Conservation (phyloP, 441 rosid genomes). For the Melastoma candidum region DNA sequence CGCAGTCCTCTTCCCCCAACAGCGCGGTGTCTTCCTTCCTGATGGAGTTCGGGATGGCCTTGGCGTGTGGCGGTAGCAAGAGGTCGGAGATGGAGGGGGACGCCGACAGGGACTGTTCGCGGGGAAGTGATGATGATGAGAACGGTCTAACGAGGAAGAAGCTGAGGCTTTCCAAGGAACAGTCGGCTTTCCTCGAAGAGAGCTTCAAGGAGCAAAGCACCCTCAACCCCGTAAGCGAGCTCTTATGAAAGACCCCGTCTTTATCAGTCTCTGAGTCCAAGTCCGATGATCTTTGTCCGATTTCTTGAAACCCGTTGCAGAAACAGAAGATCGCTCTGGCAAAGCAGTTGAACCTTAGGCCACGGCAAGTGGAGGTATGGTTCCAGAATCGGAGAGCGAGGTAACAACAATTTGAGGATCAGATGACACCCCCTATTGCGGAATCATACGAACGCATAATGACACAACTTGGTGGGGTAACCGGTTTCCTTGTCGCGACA, state of each 20-base stretch:
- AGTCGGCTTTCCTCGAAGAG: conserved; percentile 90
- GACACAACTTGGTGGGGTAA: too few species aligned
- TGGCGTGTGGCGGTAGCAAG: conserved; percentile 22
- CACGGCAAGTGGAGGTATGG: conserved; percentile 97
- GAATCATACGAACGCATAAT: too few species aligned
- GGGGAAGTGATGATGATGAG: conserved; percentile 82
- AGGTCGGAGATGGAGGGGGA: conserved; percentile 45
- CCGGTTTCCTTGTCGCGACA: not conserved
- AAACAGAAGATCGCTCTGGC: conserved; percentile 90
- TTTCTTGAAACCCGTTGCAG: conserved; percentile 21
- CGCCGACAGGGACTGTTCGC: conserved; percentile 49
- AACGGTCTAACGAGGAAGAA: conserved; percentile 75
- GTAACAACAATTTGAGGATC: conserved; percentile 17
- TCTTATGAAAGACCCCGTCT: not conserved
- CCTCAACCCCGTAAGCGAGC: conserved; percentile 72
- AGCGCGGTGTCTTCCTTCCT: conserved; percentile 67
- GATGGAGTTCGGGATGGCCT: conserved; percentile 50
- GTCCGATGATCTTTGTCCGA: not conserved
- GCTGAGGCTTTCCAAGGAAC: conserved; percentile 85
- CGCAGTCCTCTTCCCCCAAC: conserved; percentile 45
- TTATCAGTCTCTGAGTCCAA: not conserved
- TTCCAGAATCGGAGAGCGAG: conserved; percentile 95
- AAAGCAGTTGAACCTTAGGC: conserved; percentile 84
- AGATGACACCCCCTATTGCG: too few species aligned
- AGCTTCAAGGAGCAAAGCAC: conserved; percentile 90